These are phyloP conservation scores for Solanum lycopersicoides DNA, from an alignment of 257 asterid genomes.

Conservation along the genomic window DNA sequence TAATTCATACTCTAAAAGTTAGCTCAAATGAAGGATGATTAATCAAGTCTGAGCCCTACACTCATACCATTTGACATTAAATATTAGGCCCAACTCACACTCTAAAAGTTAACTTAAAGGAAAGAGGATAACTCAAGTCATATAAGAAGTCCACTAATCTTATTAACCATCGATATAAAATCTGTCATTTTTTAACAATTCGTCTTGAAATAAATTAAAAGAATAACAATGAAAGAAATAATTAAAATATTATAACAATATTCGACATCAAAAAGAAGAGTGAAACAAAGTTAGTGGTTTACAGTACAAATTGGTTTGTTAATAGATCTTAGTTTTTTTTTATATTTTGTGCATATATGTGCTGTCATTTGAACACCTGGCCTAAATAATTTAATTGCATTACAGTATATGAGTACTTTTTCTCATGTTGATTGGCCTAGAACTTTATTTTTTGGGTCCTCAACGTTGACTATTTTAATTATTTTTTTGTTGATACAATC, in stretches of 20 bases:
- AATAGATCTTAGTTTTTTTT: background rate
- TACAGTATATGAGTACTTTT: background rate
- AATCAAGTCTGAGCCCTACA: too few species aligned
- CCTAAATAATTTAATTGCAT: background rate
- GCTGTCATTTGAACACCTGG: background rate
- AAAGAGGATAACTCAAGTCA: accelerated
- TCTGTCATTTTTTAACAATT: too few species aligned
- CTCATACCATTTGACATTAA: too few species aligned
- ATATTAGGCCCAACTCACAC: too few species aligned
- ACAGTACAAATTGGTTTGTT: background rate
- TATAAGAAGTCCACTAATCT: accelerated
- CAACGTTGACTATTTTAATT: background rate
- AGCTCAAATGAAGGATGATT: too few species aligned
- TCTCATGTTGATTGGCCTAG: background rate
- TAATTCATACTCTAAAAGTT: too few species aligned
- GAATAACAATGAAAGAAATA: too few species aligned
- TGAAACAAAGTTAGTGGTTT: background rate
- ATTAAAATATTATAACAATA: background rate
- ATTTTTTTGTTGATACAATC: background rate
- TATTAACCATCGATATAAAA: accelerated
- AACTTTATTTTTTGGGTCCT: background rate
- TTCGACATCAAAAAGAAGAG: background rate
- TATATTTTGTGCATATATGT: background rate
- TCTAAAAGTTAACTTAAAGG: accelerated
- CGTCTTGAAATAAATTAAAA: too few species aligned